Evolutionary conservation across 208 protist genomes (phyloP), one percentile per base, ranked within the genome.

Genomic region (Crithidia mellificae): DNA sequence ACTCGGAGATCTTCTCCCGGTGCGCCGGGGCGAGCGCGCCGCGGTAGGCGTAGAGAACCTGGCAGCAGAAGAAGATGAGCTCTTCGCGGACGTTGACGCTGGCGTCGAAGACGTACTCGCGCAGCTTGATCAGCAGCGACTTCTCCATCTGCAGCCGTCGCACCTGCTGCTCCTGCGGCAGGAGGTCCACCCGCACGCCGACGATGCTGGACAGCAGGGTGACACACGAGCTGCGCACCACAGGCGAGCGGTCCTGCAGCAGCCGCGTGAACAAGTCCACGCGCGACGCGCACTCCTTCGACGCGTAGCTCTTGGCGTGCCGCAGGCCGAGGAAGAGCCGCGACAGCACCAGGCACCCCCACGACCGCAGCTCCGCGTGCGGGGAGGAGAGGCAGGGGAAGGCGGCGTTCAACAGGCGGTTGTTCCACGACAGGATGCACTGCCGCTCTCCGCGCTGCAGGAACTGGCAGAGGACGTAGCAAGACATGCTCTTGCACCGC

Each of bases 401-500:
- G 32, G 85, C 84, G 38, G 87, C 81, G 68, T 90, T 91, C 15
- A 96, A 77, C 6, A 96, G 80, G 22, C 77, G 70, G 72, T 87
- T 82, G 70, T 96, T 94, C 88, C 91, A 96, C 66, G 80, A 91
- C 19, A 77, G 50, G 24, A 92, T 64, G 77, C 79, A 90, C 74
- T 88, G 78, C 39, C 64, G 58, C 76, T 88, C 81, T 7, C 84
- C 90, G 30, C 84, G 74, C 63, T 77, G 72, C 66, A 87, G 74
- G 49, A 91, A 80, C 61, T 94, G 84, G 71, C 84, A 93, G 20
- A 99, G 84, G 1, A 99, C 87, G 77, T 98, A 98, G 64, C 93
- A 97, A 8, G 93, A 72, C 84, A 98, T 97, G 34, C 85, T 81
- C 77, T 94, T 96, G 63, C 86, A 93, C 6, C 95, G 67, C 49